Evolutionary conservation across 2,329 filamentous ascomycete genomes (phyloP).

Genomic region (Ilyonectria destructans): DNA sequence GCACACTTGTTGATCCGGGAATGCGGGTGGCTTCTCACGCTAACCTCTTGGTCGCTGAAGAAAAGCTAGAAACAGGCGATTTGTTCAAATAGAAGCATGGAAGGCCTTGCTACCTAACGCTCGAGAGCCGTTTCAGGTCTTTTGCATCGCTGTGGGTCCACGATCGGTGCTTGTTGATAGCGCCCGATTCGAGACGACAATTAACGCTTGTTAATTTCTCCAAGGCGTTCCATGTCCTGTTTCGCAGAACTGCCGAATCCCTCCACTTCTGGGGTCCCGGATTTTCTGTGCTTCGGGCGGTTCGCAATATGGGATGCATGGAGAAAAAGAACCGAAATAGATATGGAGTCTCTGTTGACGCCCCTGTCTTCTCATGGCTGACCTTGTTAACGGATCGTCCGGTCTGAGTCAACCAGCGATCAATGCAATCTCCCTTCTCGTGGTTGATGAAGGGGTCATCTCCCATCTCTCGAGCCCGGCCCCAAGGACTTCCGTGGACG

Average conservation of each 20-base stretch:
- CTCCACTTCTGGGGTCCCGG: background rate
- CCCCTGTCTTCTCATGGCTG: background rate
- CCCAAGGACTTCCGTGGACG: conserved; percentile 1
- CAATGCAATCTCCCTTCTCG: background rate
- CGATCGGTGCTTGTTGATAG: background rate
- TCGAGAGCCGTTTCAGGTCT: conserved; percentile 22
- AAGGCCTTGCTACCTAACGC: background rate
- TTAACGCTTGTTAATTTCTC: background rate
- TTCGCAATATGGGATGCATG: background rate
- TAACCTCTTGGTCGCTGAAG: conserved; percentile 12
- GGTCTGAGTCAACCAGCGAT: background rate
- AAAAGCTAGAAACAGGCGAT: background rate
- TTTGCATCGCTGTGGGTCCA: conserved; percentile 10
- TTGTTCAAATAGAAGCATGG: background rate
- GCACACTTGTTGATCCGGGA: conserved; percentile 7
- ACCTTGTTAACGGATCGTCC: background rate
- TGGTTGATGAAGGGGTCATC: background rate
- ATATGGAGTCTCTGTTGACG: background rate
- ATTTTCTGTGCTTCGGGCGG: background rate
- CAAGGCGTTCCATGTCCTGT: conserved; percentile 8
- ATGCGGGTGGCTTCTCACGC: conserved; percentile 1
- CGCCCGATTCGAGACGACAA: conserved; percentile 3
- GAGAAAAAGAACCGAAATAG: background rate
- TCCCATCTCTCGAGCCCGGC: background rate
- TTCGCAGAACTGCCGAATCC: conserved; percentile 10